These are phyloP conservation scores for Cairneyella variabilis DNA, from an alignment of 495 filamentous ascomycete genomes.

Conservation along the genomic window DNA sequence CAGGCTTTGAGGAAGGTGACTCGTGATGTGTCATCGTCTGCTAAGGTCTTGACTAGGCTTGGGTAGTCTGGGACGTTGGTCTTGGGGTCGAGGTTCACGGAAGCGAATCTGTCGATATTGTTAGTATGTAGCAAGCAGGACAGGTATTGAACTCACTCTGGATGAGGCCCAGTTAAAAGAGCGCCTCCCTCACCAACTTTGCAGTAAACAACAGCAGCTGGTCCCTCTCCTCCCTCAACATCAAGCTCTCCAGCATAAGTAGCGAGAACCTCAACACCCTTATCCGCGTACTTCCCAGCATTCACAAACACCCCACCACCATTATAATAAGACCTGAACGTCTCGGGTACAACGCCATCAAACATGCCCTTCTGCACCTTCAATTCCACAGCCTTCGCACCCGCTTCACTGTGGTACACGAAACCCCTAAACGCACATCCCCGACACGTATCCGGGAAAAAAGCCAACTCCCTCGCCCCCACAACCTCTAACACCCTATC, in stretches of 20 bases:
- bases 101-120: conserved; percentile 80
- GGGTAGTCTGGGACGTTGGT: conserved; percentile 60
- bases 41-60: conserved; percentile 62
- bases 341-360: conserved; percentile 38
- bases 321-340: conserved; percentile 84
- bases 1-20: conserved; percentile 78
- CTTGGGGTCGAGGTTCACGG: conserved; percentile 66
- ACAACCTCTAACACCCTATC: conserved; percentile 79
- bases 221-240: conserved; percentile 63
- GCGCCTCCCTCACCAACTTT: conserved; percentile 80
- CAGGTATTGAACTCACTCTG: conserved; percentile 62
- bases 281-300: conserved; percentile 54
- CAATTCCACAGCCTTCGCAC: conserved; percentile 70
- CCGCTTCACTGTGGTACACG: conserved; percentile 83
- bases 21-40: conserved; percentile 66
- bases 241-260: conserved; percentile 73
- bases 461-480: conserved; percentile 78
- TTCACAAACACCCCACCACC: conserved; percentile 95
- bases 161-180: conserved; percentile 85
- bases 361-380: conserved; percentile 61
- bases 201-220: conserved; percentile 82
- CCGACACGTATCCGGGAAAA: conserved; percentile 83
- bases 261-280: conserved; percentile 76
- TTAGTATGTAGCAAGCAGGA: no score
- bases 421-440: conserved; percentile 90